Conservation (phyloP, 164 flowering plant genomes). For the Houttuynia cordata region DNA sequence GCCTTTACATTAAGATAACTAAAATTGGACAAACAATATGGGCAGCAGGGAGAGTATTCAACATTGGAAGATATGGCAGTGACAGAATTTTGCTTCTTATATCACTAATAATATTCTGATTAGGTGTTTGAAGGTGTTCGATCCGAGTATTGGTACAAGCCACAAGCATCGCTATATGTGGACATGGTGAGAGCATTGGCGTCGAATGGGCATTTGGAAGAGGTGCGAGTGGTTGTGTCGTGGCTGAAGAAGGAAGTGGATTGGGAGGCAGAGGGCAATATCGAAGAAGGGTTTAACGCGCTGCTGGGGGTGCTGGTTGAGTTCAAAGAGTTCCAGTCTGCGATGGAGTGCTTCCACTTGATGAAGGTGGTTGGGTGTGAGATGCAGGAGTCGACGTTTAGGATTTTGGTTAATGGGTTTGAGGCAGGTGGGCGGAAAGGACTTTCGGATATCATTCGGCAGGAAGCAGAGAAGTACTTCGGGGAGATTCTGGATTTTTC, state of each 20-base stretch:
- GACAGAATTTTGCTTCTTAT: too few species aligned
- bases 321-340: constrained; percentile 16
- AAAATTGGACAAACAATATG: too few species aligned
- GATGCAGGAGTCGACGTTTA: constrained; percentile 48
- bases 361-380: constrained; percentile 51
- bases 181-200: constrained; percentile 46
- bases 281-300: constrained; percentile 46
- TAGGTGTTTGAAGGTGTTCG: constrained; percentile 62
- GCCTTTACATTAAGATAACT: too few species aligned
- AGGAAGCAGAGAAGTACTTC: constrained; percentile 40
- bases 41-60: too few species aligned
- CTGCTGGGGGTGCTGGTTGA: constrained; percentile 35
- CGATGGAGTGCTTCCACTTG: constrained; percentile 45
- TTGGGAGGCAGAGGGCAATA: constrained; percentile 26
- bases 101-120: too few species aligned
- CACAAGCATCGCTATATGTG: constrained; percentile 40
- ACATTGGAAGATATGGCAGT: too few species aligned
- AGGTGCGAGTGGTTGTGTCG: constrained; percentile 25
- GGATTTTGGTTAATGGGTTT: constrained; percentile 44
- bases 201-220: constrained; percentile 34
- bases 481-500: constrained; percentile 35
- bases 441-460: constrained; percentile 25
- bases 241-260: constrained; percentile 33
- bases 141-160: constrained; percentile 70
- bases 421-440: constrained; percentile 34